Evolutionary conservation across 768 basidiomycete species (phyloP), one percentile per base, ranked within the genome.

Genomic region (Suillus weaverae): DNA sequence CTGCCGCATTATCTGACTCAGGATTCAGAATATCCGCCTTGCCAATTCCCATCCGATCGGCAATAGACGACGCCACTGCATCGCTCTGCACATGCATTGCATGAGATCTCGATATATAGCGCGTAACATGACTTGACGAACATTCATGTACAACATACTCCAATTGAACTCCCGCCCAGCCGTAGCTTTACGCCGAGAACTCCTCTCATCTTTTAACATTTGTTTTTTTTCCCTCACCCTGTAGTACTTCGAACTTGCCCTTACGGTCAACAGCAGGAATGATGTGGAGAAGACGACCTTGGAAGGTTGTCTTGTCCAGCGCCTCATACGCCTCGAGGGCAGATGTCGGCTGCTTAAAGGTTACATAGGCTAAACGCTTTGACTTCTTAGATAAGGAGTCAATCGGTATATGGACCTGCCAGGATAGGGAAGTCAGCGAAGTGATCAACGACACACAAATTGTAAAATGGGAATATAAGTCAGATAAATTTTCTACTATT

Each of bases 91-190:
- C 53, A 60, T 66, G 62, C 66, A 65, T 48, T 68, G 66, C 63
- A 73, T 73, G 70, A 66, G 65, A 65, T 65, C 70, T 66, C 63
- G n/a, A 16, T 22, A 70, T 46, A 64, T 67, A 53, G 39, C 62
- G 54, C 35, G 64, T 62, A 62, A 72, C 62, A 72, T 67, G 50
- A 61, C 61, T 54, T 30, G 51, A 89, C 94, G 77, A 81, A 97
- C 97, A 82, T 98, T 99, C 94, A 98, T 95, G 73, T 95, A 98
- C 63, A 99, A 74, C 84, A 95, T 91, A 61, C 89, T 88, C 95
- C 94, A 97, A 75, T 94, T 94, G 72, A 95, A 95, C 63, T 90
- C 91, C 67, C 89, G 88, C 38, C 89, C 89, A 18, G 91, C 89
- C 39, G 73, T 78, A 13, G 85, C 81, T 74, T 89, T 95, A 64